Percentiles rank a stretch among this genome's conserved stretches.
Evolutionary conservation across 1,284 basidiomycete genomes (phyloP).

Genomic region (Trichosporon sp.): DNA sequence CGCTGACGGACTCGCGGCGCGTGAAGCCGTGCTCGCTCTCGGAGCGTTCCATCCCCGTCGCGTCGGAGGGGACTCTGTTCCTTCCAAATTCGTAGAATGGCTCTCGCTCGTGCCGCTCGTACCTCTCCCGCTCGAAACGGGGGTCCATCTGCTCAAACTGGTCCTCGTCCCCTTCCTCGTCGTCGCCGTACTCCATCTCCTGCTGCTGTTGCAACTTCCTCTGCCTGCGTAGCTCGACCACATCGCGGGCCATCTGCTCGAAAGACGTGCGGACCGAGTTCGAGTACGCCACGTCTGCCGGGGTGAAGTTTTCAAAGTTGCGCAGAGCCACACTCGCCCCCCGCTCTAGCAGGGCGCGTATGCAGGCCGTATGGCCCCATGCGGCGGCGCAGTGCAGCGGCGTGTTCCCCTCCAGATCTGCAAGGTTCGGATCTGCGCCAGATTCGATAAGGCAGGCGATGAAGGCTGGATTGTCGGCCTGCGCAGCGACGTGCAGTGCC

Average conservation of each 20-base stretch:
- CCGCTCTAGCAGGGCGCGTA: slow-evolving; percentile 78
- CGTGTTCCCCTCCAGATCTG: slow-evolving; percentile 86
- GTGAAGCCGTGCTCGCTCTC: background rate
- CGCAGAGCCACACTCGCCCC: slow-evolving; percentile 73
- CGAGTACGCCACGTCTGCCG: slow-evolving; percentile 88
- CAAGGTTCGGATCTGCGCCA: slow-evolving; percentile 77
- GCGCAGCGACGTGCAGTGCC: slow-evolving; percentile 76
- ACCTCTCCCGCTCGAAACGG: background rate
- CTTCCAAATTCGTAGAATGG: too few relatives aligned
- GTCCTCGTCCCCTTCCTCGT: background rate
- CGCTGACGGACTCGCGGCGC: background rate
- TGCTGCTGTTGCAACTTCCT: background rate
- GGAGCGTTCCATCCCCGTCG: background rate
- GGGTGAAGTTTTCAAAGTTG: slow-evolving; percentile 85
- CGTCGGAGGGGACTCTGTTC: too few relatives aligned
- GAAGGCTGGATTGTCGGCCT: slow-evolving; percentile 82
- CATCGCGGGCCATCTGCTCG: slow-evolving; percentile 29
- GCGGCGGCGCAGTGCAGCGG: slow-evolving; percentile 67
- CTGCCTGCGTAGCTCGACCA: slow-evolving; percentile 23
- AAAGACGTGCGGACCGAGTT: slow-evolving; percentile 25
- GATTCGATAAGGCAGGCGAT: slow-evolving; percentile 68
- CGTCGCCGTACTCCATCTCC: background rate
- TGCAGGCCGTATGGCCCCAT: slow-evolving; percentile 55
- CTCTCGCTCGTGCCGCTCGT: background rate
- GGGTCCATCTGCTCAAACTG: background rate